Base-by-base conservation (phyloP, 768 basidiomycete species). In the Hygrocybe punicea region DNA sequence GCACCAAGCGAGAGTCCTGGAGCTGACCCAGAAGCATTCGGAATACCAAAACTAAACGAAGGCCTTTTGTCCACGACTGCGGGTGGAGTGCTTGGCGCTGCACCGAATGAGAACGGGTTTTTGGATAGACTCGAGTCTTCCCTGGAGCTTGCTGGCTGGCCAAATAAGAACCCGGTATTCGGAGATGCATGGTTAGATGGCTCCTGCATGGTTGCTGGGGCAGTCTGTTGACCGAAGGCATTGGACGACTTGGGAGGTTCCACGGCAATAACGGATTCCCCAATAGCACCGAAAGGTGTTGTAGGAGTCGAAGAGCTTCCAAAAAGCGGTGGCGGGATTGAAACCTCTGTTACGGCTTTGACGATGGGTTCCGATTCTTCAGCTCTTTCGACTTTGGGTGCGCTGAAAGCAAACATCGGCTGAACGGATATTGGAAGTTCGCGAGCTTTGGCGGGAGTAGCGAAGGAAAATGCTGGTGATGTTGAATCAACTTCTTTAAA, bases 1-100 rank as follows among this genome's bases (percentile, higher is more conserved):
- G 69, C 65, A 48, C 79, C 76, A 59, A 88, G 88, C 8, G 77
- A 70, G 63, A 85, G 85, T 13, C 73, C 51, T 49, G 75, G 57
- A 1, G 74, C 58, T 16, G 63, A 53, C 44, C 62, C 50, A 9
- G 67, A 54, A 5, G 71, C 58, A 19, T 65, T 58, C 19, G 80
- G 62, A 25, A 73, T 58, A 17, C 73, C 77, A 60, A 84, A 84
- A 8, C 67, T 57, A 62, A 80, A 78, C n/a, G 71, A 65, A 16
- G 71, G 59, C 56, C 77, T 77, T 53, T 71, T 72, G 46, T 72
- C 67, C n/a, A 62, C 62, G 10, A 68, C 62, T 34, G 74, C 51
- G 24, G 74, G 64, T 3, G 76, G 62, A 14, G 77, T 67, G 47
- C 64, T 68, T 7, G 77, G 68, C 23, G 61, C 24, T n/a, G 60